A percentile compares a stretch with the other conserved stretches of the same genome.
Evolutionary conservation across 106 monocot species (phyloP).

Genomic region (Dendrobium officinale): DNA sequence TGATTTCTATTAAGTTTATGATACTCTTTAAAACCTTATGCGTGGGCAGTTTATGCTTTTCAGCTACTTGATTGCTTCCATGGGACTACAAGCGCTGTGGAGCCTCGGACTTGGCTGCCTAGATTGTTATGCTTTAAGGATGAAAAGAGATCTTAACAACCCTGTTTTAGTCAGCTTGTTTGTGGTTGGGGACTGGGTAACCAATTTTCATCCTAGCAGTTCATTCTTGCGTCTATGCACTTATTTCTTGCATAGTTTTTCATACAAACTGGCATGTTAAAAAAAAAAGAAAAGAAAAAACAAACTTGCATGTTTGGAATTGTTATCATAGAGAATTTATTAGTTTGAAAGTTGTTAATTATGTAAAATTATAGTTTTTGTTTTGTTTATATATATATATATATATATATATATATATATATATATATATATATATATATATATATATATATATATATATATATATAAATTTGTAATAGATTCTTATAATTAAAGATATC

Average conservation of each 20-base stretch:
- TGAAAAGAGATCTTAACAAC: slow-evolving; percentile 60
- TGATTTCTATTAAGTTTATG: background rate
- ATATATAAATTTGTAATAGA: no score
- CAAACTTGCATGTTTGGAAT: no score
- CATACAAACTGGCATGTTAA: no score
- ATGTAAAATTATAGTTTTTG: no score
- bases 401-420: no score
- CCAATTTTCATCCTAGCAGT: background rate
- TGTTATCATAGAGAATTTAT: no score
- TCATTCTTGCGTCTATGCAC: background rate
- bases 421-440: no score
- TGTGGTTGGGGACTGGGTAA: slow-evolving; percentile 78
- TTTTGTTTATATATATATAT: no score
- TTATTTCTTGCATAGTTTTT: background rate
- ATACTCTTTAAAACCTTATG: background rate
- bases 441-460: no score
- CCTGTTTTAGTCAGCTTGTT: slow-evolving; percentile 63
- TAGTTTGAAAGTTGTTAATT: no score
- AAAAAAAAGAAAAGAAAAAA: no score
- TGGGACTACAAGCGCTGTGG: slow-evolving; percentile 70
- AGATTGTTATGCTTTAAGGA: slow-evolving; percentile 47
- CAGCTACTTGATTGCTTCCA: slow-evolving; percentile 75
- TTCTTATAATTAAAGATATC: no score
- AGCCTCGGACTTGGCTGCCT: slow-evolving; percentile 63
- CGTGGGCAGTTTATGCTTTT: slow-evolving; percentile 3